A percentile compares a stretch with the other conserved stretches of the same genome.
Evolutionary conservation across 176 grass and related monocot species (phyloP).

Genomic region (Canna indica): DNA sequence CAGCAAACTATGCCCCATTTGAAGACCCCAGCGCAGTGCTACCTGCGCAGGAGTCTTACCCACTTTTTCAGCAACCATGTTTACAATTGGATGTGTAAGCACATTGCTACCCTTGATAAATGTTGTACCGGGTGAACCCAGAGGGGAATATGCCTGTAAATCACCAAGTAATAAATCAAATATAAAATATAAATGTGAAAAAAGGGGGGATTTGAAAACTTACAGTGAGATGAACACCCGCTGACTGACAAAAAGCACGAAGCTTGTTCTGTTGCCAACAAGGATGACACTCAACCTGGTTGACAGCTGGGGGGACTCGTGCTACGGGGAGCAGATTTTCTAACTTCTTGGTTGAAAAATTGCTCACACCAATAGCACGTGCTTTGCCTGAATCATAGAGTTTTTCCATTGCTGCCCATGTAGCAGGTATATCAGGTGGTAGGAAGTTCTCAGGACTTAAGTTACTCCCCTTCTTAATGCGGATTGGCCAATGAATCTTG

Average conservation of each 20-base stretch:
- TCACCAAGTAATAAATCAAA: neutral
- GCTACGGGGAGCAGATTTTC: conserved; percentile 1
- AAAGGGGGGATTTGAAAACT: neutral
- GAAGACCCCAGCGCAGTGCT: conserved; percentile 16
- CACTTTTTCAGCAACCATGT: conserved; percentile 2
- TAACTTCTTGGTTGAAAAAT: conserved; percentile 21
- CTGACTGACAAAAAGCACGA: conserved; percentile 6
- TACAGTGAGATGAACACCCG: conserved; percentile 15
- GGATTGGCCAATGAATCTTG: conserved; percentile 22
- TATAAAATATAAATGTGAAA: too few relatives aligned
- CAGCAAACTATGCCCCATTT: conserved; percentile 13
- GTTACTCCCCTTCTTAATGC: conserved; percentile 6
- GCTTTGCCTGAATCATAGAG: conserved; percentile 14
- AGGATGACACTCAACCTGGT: conserved; percentile 18
- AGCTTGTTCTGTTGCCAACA: conserved; percentile 16
- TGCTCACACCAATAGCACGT: conserved; percentile 15
- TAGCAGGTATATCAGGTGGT: conserved; percentile 11
- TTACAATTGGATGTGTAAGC: conserved; percentile 5
- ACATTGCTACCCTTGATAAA: conserved; percentile 23
- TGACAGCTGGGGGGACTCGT: conserved; percentile 15
- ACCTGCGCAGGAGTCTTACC: conserved; percentile 15
- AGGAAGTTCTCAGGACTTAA: conserved; percentile 17
- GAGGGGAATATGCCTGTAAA: conserved; percentile 16
- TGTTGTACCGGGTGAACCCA: conserved; percentile 13
- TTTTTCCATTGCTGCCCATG: conserved; percentile 17